These are phyloP conservation scores for Penicillium sp. DNA, from an alignment of 2,329 filamentous ascomycete species.

Conservation along the genomic window DNA sequence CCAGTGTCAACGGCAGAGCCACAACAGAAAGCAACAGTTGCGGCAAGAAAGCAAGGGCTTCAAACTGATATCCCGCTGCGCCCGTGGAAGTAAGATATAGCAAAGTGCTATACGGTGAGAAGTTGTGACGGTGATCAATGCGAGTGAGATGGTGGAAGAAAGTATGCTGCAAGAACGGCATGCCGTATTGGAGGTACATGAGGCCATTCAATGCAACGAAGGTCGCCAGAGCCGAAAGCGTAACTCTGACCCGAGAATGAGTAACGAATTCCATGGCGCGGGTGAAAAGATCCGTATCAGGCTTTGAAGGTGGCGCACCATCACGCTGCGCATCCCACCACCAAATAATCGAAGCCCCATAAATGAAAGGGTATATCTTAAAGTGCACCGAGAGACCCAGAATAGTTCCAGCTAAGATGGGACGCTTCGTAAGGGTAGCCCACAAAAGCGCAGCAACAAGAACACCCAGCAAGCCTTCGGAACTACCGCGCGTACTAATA, in stretches of 20 bases:
- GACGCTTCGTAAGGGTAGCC: conserved; percentile 70
- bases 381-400: conserved; percentile 90
- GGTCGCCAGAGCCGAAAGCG: conserved; percentile 67
- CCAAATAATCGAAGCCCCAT: conserved; percentile 66
- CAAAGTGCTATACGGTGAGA: conserved; percentile 92
- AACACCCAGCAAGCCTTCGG: conserved; percentile 85
- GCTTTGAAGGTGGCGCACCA: conserved; percentile 1
- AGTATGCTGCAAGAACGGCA: conserved; percentile 83
- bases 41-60: conserved; percentile 85
- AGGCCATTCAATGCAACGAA: conserved; percentile 74
- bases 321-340: conserved; percentile 40
- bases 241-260: conserved; percentile 41
- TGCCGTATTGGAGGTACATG: conserved; percentile 82
- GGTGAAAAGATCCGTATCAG: conserved; percentile 12
- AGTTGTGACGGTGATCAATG: conserved; percentile 97
- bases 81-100: conserved; percentile 82
- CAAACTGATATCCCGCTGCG: conserved; percentile 55
- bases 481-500: conserved; percentile 93
- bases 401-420: conserved; percentile 70
- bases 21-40: conserved; percentile 81
- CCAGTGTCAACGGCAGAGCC: conserved; percentile 73
- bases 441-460: conserved; percentile 82
- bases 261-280: conserved; percentile 43
- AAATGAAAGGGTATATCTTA: conserved; percentile 99
- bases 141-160: conserved; percentile 91